Base-by-base conservation (phyloP, 345 rosid genomes). In the Salix udensis region DNA sequence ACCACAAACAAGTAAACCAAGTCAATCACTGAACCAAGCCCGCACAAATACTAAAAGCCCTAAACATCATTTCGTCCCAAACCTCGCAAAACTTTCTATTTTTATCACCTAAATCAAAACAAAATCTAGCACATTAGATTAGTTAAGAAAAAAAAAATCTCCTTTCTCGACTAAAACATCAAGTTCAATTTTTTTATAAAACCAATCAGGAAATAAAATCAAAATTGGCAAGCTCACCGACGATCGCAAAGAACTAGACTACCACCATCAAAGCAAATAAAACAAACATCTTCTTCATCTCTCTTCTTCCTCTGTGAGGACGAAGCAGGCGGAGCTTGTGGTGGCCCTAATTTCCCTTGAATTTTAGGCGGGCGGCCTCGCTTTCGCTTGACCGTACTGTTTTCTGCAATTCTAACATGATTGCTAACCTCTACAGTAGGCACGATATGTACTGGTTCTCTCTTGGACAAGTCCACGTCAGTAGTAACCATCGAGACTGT, bases 251-350 rank as follows among this genome's bases (percentile, higher is more conserved):
- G 92, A 81, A 96, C 99, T 24, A 96, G 95, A 79, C 88, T 86
- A 50, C 99, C 99, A 46, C 99, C 99, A 78, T 96, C 99, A 76
- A 94, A 96, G 88, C 99, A 96, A 58, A 96, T 94, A 72, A 96
- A 96, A 73, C 99, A 96, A 76, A 96, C 99, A 73, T 96, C 99
- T 71, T 96, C 99, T 74, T 94, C 99, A 40, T 91, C 92, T 16
- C 79, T 85, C 13, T 85, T 80, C 85, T 73, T 86, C 77, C 75
- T 80, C 76, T 42, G 74, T 13, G 50, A 46, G 30, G 77, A 39
- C 66, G 64, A 82, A 2, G 83, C 76, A 18, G 80, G 72, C 6
- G 34, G 77, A 18, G 78, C 72, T 8, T 28, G 65, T 72, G 72
- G 39, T 9, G 72, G 50, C 70, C 70, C 62, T 65, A 46, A 65